phyloP scores from a whole-genome alignment of 177 flowering plant species.

The Vitis hybrid region DNA sequence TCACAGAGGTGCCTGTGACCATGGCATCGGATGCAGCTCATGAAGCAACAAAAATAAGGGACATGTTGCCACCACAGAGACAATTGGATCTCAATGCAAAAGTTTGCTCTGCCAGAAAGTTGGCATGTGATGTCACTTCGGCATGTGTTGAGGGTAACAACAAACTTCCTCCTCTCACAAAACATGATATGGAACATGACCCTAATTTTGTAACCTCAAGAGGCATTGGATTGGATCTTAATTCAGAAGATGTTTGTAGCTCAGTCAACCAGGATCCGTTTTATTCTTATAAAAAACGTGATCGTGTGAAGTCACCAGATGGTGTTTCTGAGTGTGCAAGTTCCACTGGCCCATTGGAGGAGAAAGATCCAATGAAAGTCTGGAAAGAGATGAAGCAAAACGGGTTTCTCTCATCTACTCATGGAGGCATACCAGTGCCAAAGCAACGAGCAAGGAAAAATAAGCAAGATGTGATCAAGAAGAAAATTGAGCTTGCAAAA shows the following conservation, averaged over 20 bases:
- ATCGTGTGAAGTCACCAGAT: constrained; percentile 36
- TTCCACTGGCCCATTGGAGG: constrained; percentile 53
- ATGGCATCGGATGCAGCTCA: constrained; percentile 17
- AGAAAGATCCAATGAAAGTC: constrained; percentile 48
- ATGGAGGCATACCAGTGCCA: constrained; percentile 65
- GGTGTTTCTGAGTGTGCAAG: constrained; percentile 69
- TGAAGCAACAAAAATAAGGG: constrained; percentile 14
- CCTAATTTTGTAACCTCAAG: constrained; percentile 18
- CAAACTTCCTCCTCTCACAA: constrained; percentile 1
- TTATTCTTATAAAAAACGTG: constrained; percentile 28
- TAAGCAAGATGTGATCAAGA: constrained; percentile 58
- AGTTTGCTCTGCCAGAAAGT: constrained; percentile 9
- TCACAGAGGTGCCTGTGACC: constrained; percentile 16
- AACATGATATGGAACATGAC: constrained; percentile 16
- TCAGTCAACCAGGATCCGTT: constrained; percentile 35
- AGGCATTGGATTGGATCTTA: constrained; percentile 55
- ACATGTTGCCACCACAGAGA: constrained; percentile 4
- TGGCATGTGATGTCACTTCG: constrained; percentile 2
- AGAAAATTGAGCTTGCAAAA: constrained; percentile 77
- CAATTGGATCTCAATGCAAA: constrained; percentile 42
- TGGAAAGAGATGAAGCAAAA: constrained; percentile 95
- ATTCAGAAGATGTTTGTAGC: constrained; percentile 50
- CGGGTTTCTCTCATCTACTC: constrained; percentile 66
- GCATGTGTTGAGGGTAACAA: constrained; percentile 10
- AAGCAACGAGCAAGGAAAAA: constrained; percentile 61